A percentile compares a stretch with the other conserved stretches of the same genome.
Conservation (phyloP, 2,329 filamentous ascomycete species). For the Alternaria sp. region DNA sequence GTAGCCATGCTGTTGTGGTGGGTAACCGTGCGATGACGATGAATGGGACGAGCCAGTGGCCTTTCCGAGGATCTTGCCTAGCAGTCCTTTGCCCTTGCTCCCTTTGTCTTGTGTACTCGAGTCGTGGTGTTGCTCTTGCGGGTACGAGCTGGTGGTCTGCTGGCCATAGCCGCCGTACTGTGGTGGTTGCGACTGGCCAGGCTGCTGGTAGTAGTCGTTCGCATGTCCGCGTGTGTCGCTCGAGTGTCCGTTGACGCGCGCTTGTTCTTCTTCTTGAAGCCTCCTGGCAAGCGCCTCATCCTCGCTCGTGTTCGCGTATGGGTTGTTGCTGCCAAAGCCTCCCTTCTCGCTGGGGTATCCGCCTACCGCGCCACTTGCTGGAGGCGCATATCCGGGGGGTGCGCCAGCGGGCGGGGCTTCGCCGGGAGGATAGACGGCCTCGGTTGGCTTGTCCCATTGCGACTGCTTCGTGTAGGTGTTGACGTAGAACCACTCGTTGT, state of each 20-base stretch:
- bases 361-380: slow-evolving; percentile 46
- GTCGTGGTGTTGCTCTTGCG: slow-evolving; percentile 17
- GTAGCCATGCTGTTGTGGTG: slow-evolving; percentile 27
- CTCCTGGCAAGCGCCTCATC: slow-evolving; percentile 77
- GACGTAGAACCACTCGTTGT: slow-evolving; percentile 93
- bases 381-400: slow-evolving; percentile 70
- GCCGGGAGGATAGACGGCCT: slow-evolving; percentile 64
- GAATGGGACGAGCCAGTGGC: slow-evolving; percentile 41
- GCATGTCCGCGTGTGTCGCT: slow-evolving; percentile 52
- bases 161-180: slow-evolving; percentile 34
- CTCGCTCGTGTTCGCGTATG: slow-evolving; percentile 66
- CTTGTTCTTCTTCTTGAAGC: slow-evolving; percentile 84
- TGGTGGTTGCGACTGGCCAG: slow-evolving; percentile 11
- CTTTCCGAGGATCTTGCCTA: slow-evolving; percentile 62
- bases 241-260: slow-evolving; percentile 54
- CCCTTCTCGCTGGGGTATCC: slow-evolving; percentile 51
- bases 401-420: slow-evolving; percentile 61
- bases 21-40: slow-evolving; percentile 50
- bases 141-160: slow-evolving; percentile 24
- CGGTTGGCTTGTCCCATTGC: slow-evolving; percentile 85
- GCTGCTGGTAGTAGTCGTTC: slow-evolving; percentile 55
- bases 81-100: slow-evolving; percentile 50
- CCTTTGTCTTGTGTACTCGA: slow-evolving; percentile 35
- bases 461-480: slow-evolving; percentile 87
- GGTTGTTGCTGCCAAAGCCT: slow-evolving; percentile 67